Evolutionary conservation across 805 yeast genomes (phyloP).

Genomic region (Candida ficus): DNA sequence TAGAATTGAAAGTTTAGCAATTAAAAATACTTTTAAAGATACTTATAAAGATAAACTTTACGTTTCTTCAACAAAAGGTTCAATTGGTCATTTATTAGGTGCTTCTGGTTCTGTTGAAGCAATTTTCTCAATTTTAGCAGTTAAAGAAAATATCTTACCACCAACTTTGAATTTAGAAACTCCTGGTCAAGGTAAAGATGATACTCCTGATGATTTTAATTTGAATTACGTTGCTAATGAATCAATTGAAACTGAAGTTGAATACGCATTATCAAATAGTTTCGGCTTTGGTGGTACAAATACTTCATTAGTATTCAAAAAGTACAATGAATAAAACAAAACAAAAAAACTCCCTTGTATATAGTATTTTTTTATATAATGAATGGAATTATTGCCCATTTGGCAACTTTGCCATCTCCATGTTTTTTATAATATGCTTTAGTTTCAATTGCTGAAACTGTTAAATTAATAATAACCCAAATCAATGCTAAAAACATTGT

Average conservation of each 20-base stretch:
- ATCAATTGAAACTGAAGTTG: conserved; percentile 37
- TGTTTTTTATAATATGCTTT: conserved; percentile 37
- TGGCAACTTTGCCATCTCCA: conserved; percentile 18
- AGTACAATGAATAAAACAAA: conserved; percentile 13
- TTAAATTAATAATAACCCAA: conserved; percentile 41
- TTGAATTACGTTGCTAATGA: conserved; percentile 52
- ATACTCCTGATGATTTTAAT: conserved; percentile 31
- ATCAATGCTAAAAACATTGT: conserved; percentile 19
- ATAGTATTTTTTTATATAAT: conserved; percentile 20
- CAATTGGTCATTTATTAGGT: conserved; percentile 91
- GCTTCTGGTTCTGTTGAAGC: conserved; percentile 96
- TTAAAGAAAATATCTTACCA: conserved; percentile 56
- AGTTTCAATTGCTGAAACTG: conserved; percentile 51
- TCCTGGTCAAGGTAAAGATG: conserved; percentile 44
- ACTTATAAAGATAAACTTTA: conserved; percentile 30
- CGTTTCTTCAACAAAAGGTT: conserved; percentile 83
- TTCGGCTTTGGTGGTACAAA: conserved; percentile 99
- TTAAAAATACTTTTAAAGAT: conserved; percentile 44
- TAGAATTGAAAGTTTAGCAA: conserved; percentile 77
- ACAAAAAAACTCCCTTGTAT: not conserved
- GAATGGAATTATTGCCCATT: conserved; percentile 36
- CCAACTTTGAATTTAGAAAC: conserved; percentile 71
- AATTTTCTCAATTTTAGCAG: conserved; percentile 67
- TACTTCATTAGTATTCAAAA: conserved; percentile 59
- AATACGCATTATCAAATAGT: conserved; percentile 75